Base-by-base conservation (phyloP, 1,284 basidiomycete genomes). In the Apiotrichum porosum region DNA sequence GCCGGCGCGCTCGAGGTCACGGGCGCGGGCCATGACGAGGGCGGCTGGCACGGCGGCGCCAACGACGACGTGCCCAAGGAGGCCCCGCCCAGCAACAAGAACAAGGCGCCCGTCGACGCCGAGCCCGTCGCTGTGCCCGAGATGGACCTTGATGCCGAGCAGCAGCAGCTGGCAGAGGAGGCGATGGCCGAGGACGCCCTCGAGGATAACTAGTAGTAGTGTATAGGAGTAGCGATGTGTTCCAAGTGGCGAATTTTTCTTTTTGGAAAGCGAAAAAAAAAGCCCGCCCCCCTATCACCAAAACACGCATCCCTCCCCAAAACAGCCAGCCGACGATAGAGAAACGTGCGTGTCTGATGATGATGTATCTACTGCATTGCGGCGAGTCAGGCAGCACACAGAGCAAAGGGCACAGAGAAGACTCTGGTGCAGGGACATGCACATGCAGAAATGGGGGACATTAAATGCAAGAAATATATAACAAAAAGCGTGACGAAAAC, bases 11-110 rank as follows among this genome's bases (percentile, higher is more conserved):
- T 68, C 6, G 61, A 64, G 32, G 68, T 69, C 26, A 72, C 69
- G 12, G 66, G 56, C 36, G 57, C 45, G 4, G 63, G 47, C 21
- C 57, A 61, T 44, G 62, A 67, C 46, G 69, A 63, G 21, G 69
- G 70, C 17, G 69, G 71, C 34, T 74, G 72, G 72, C 70, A 72
- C 40, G 72, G 72, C 31, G 72, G 67, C 43, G 71, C 71, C 0
- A 71, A 74, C 50, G 72, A 71, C 40, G 65, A 58, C 42, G 51
- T 51, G 42, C 50, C 48, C 31, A 21, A 47, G 6, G 41, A 43
- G 26, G 39, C 43, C 28, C 40, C 24, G 37, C 32, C 21, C n/a
- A 36, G 31, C 12, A 21, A 19, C 6, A 18, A 32, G 3, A 51
- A 46, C 19, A 37, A 57, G 39, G 56, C 58, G 31, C 61, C 59